Base-by-base conservation (phyloP, 352 stramenopile genomes). In the Phytophthora citrophthora region DNA sequence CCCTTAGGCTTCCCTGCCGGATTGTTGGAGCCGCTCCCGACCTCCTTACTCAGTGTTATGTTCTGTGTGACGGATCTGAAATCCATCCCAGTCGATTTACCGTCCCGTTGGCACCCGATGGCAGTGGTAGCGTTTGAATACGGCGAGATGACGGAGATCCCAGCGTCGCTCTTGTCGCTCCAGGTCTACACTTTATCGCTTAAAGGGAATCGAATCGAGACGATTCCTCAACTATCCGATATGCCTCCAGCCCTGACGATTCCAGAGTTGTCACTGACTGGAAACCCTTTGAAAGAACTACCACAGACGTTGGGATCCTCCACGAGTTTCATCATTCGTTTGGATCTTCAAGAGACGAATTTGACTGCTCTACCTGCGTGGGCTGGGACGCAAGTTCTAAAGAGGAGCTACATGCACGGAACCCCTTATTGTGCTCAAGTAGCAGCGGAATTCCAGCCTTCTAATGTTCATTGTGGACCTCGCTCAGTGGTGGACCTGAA, bases 101-200 rank as follows among this genome's bases (percentile, higher is more conserved):
- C 51, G 9, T 15, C 39, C 2, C 18, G 23, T 4, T 67, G 39
- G 50, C 31, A 67, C 2, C 16, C 50, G 7, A 61, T 67, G 59
- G 43, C 50, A 12, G 31, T 61, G 15, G 50, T 67, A 3, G 43
- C 58, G 2, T 67, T 67, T 29, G 59, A 67, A 45, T 61, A 61
- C 11, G 48, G 51, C 6, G 34, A 27, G 8, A 11, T 67, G 2
- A 55, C 43, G 10, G 34, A 54, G 5, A 50, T 67, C 13, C 58
- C 48, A 2, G 38, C 23, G 18, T 59, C 50, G 4, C 15, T 67
- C 2, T 7, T 67, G 1, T 24, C 44, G 38, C 18, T 67, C 26
- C 50, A 55, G 15, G 32, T 52, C 2, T 67, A 24, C 20, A 53
- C 36, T 10, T 24, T 67, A 9, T 67, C 50, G n/a, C 48, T 67